These are phyloP conservation scores for Zygosaccharomyces lentus DNA, from an alignment of 805 yeast genomes.

Conservation along the genomic window DNA sequence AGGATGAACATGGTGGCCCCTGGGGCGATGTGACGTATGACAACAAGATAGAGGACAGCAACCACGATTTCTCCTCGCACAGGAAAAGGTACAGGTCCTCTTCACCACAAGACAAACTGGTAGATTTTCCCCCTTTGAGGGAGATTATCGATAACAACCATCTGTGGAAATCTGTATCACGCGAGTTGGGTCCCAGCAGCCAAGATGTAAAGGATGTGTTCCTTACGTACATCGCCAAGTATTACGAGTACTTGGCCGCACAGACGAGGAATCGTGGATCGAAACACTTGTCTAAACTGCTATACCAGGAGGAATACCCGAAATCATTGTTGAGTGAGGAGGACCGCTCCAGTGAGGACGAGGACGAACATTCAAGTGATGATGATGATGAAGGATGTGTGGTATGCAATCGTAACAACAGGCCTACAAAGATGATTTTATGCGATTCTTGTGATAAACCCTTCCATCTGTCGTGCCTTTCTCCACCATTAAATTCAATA, in stretches of 20 bases:
- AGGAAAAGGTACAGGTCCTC: constrained; percentile 11
- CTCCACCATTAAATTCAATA: constrained; percentile 47
- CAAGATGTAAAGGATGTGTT: constrained; percentile 23
- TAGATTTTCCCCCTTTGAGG: constrained; percentile 7
- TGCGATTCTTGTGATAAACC: constrained; percentile 75
- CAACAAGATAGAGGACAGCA: not conserved
- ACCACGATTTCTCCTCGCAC: not conserved
- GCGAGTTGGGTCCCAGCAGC: constrained; percentile 12
- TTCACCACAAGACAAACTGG: constrained; percentile 6
- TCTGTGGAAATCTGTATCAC: constrained; percentile 30
- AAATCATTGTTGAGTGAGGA: constrained; percentile 33
- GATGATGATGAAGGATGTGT: constrained; percentile 40
- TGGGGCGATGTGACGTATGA: not conserved
- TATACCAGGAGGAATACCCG: constrained; percentile 29
- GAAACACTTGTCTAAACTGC: constrained; percentile 17
- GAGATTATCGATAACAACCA: constrained; percentile 14
- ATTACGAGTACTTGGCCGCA: constrained; percentile 34
- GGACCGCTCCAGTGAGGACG: constrained; percentile 12
- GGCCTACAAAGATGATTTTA: constrained; percentile 46
- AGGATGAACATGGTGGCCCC: not conserved
- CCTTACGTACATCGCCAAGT: constrained; percentile 25
- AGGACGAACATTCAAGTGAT: constrained; percentile 16
- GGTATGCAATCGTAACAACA: constrained; percentile 45
- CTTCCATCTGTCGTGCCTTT: constrained; percentile 66
- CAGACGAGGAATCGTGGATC: constrained; percentile 11